Base-by-base conservation (phyloP, 495 filamentous ascomycete genomes). In the Aspergillus mulundensis region DNA sequence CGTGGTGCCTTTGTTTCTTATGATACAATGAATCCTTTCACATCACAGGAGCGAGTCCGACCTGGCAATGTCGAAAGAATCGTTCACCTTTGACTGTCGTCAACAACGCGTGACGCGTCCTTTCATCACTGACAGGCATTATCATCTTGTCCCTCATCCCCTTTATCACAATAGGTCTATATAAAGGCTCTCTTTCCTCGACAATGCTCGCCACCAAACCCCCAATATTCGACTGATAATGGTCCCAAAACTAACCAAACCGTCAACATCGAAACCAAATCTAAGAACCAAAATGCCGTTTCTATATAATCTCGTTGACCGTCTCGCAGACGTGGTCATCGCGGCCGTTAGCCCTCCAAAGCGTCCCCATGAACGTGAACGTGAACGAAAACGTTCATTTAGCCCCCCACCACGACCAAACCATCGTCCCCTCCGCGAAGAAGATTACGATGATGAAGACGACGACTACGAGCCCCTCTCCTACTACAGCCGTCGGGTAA, bases 141-240 rank as follows among this genome's bases (percentile, higher is more conserved):
- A n/a, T n/a, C 32, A 36, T 36, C n/a, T n/a, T 36, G 32, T 36
- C 32, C 12, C 32, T 30, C 32, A 36, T 36, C 32, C 32, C 6
- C 32, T 36, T 36, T 36, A 14, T 36, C 52, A 58, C 32, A 48
- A 58, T 53, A 53, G 49, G 38, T 40, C 14, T 23, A 44, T 41
- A 45, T 16, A 40, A 4, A 18, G n/a, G 4, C 15, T 5, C 34
- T 18, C 25, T 28, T 28, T 15, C 38, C 38, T 40, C 38, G 38
- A 40, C 5, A 40, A 16, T 40, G 38, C n/a, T 5, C 18, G 38
- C n/a, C 38, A n/a, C n/a, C n/a, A n/a, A n/a, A n/a, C n/a, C n/a
- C n/a, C n/a, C n/a, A n/a, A n/a, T n/a, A n/a, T n/a, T n/a, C n/a
- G n/a, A n/a, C 10, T 30, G 10, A 30, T 30, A 30, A 36, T 36